Evolutionary conservation across 495 filamentous ascomycete species (phyloP).

Genomic region (Aspergillus diversus): DNA sequence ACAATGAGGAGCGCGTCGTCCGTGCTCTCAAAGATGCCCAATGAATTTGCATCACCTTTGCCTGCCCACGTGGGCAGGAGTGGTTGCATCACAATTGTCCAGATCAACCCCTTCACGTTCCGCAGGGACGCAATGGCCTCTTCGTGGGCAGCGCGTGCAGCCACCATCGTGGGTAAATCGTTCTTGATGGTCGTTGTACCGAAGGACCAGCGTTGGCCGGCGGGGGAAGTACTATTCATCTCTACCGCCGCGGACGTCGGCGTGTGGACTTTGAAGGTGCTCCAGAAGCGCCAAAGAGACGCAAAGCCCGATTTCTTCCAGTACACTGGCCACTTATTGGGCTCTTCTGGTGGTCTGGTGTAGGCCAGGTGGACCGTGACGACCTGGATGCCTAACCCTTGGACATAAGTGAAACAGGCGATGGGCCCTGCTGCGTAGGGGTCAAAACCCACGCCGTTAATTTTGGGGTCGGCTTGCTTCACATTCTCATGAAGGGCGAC

Average conservation of each 20-base stretch:
- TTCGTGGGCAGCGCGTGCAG: not conserved
- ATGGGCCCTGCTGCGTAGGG: conserved; percentile 65
- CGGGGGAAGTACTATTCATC: not conserved
- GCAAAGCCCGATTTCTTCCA: conserved; percentile 1
- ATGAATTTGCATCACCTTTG: not conserved
- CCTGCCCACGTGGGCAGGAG: not conserved
- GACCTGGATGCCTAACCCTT: conserved; percentile 26
- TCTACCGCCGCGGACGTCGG: not conserved
- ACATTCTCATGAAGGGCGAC: conserved; percentile 1
- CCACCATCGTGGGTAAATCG: not conserved
- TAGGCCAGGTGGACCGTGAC: not conserved
- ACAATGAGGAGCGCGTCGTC: conserved; percentile 4
- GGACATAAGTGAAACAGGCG: conserved; percentile 45
- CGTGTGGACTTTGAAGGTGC: not conserved
- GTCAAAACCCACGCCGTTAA: conserved; percentile 35
- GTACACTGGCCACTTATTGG: conserved; percentile 9
- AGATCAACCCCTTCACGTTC: not conserved
- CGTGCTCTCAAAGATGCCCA: not conserved
- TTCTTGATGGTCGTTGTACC: conserved; percentile 12
- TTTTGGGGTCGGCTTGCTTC: not conserved
- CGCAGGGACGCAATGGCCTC: conserved; percentile 2
- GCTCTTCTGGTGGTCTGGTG: conserved; percentile 6
- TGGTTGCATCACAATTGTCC: conserved; percentile 4
- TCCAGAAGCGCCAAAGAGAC: conserved; percentile 5
- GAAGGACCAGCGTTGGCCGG: conserved; percentile 4